These are phyloP conservation scores for Gaillardinia entomophila DNA, from an alignment of 805 yeast genomes.

Conservation along the genomic window DNA sequence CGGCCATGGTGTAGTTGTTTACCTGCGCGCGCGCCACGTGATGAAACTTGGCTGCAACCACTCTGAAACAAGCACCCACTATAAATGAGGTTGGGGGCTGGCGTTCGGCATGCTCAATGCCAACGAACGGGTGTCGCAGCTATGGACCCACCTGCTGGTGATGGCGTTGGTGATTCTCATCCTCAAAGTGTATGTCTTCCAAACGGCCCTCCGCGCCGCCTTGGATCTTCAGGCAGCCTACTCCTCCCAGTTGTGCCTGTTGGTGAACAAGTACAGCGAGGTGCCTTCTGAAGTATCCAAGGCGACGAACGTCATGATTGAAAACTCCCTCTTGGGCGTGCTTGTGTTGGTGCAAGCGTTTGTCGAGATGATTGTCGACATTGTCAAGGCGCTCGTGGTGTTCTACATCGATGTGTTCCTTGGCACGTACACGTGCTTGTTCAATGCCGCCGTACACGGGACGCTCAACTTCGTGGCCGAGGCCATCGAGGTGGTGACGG, in stretches of 20 bases:
- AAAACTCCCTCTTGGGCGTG: conserved; percentile 11
- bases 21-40: too few relatives aligned
- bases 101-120: too few relatives aligned
- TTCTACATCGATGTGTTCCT: conserved; percentile 68
- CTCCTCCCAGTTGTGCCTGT: conserved; percentile 36
- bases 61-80: too few relatives aligned
- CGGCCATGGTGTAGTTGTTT: not conserved
- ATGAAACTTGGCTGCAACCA: too few relatives aligned
- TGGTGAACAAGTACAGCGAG: conserved; percentile 38
- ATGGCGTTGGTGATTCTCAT: conserved; percentile 49
- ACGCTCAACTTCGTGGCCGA: conserved; percentile 68
- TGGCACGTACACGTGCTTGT: conserved; percentile 83
- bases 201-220: conserved; percentile 37
- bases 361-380: conserved; percentile 45
- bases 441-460: conserved; percentile 69
- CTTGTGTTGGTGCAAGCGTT: conserved; percentile 13
- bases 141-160: conserved; percentile 63
- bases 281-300: conserved; percentile 54
- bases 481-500: conserved; percentile 59
- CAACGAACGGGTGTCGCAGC: conserved; percentile 53
- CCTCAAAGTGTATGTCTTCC: conserved; percentile 57
- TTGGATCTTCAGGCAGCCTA: conserved; percentile 34
- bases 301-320: conserved; percentile 49
- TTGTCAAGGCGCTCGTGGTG: conserved; percentile 51
- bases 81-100: too few relatives aligned